Base-by-base conservation (phyloP, 2,329 filamentous ascomycete genomes). In the Neopestalotiopsis clavispora region DNA sequence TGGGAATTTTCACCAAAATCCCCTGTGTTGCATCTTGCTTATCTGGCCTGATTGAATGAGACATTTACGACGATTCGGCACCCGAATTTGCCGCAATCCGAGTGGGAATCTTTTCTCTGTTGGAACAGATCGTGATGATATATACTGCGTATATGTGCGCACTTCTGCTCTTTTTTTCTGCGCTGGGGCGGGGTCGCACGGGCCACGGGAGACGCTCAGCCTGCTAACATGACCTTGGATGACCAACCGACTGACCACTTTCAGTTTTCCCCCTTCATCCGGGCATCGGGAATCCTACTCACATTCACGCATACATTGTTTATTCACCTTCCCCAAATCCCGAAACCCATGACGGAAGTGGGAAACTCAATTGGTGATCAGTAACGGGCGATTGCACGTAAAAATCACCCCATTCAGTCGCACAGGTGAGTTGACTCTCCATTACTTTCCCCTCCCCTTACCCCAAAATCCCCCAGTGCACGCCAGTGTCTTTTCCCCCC, bases 61-160 rank as follows among this genome's bases (percentile, higher is more conserved):
- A 52, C 17, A 52, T 23, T 3, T n/a, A 10, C 7, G n/a, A 1
- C 9, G 1, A 52, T 9, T 52, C 45, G 45, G 45, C 45, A 20
- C 17, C 45, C 45, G 45, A 52, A 52, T 52, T 38, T 52, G 45
- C 45, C 45, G 45, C 45, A 52, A n/a, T 52, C 45, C 45, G 45
- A n/a, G 45, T 52, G 45, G 45, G 45, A 17, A 52, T 52, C 45
- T 9, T 3, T 52, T 20, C 23, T 30, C 57, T 14, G 10, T 30
- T 4, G 10, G 59, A 10, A 52, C n/a, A 52, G 34, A 17, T 64
- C 61, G 61, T 64, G 61, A 64, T 64, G 61, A 52, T 49, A 64
- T 28, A 64, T 64, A 64, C 61, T 66, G 49, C 45, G 63, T 66
- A 66, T 58, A 57, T 66, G 32, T 56, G 63, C 49, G 49, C 28